These are phyloP conservation scores for Trametes gibbosa DNA, from an alignment of 768 basidiomycete species.

Conservation along the genomic window DNA sequence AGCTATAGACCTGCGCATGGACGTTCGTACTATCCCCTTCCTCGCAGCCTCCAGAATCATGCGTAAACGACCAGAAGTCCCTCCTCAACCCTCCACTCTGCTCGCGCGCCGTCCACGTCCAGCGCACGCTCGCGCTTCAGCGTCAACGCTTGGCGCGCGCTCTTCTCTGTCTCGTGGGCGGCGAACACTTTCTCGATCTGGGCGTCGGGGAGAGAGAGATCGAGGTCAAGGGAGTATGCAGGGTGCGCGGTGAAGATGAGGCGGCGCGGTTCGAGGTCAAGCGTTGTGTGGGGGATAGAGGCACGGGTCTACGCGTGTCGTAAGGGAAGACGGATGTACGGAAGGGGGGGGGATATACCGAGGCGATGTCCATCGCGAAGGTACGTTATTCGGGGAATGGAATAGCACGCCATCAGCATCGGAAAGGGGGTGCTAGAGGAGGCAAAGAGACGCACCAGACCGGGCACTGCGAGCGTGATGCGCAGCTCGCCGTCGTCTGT, in stretches of 20 bases:
- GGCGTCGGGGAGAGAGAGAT: conserved; percentile 54
- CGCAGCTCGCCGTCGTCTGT: conserved; percentile 35
- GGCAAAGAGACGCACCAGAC: conserved; percentile 46
- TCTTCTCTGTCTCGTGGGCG: conserved; percentile 6
- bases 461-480: conserved; percentile 54
- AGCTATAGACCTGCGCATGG: background rate
- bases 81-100: conserved; percentile 67
- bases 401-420: too few relatives aligned
- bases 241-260: conserved; percentile 42
- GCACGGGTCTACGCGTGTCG: conserved; percentile 40
- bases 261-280: conserved; percentile 66
- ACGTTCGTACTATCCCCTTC: background rate
- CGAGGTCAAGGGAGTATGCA: conserved; percentile 52
- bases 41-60: conserved; percentile 12
- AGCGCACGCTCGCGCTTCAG: conserved; percentile 60
- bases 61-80: conserved; percentile 45
- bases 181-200: conserved; percentile 39
- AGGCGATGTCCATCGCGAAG: background rate
- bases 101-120: conserved; percentile 58
- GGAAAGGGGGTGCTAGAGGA: background rate
- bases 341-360: background rate
- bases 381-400: too few relatives aligned
- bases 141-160: conserved; percentile 36
- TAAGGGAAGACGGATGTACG: background rate
- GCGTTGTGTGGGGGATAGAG: conserved; percentile 44